Conservation (phyloP, 2,329 filamentous ascomycete genomes). For the Shiraia sp. region DNA sequence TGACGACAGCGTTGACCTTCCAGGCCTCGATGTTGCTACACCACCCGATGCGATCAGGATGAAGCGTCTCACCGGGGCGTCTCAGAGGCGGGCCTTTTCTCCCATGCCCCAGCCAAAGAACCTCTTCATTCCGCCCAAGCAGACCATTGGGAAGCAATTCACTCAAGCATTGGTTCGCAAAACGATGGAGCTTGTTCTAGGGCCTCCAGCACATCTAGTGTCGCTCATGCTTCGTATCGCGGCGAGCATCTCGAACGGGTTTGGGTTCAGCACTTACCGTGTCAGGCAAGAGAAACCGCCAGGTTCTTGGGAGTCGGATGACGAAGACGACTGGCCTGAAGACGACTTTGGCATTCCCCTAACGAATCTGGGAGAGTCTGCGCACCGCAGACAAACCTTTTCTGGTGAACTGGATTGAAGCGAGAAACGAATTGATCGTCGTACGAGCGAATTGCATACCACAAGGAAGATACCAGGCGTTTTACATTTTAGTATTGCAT, state of each 20-base stretch:
- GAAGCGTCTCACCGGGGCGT: constrained; percentile 55
- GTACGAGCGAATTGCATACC: constrained; percentile 16
- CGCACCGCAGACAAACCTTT: constrained; percentile 23
- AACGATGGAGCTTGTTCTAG: constrained; percentile 75
- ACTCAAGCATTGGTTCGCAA: constrained; percentile 70
- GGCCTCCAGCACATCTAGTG: constrained; percentile 79
- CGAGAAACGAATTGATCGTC: constrained; percentile 5
- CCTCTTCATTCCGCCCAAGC: constrained; percentile 59
- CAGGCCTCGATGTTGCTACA: constrained; percentile 45
- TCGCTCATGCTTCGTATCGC: constrained; percentile 81
- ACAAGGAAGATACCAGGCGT: constrained; percentile 22
- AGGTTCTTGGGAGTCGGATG: constrained; percentile 64
- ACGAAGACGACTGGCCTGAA: constrained; percentile 54
- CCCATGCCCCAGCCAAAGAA: constrained; percentile 71
- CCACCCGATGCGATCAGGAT: constrained; percentile 44
- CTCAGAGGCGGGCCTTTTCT: constrained; percentile 63
- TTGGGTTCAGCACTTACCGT: constrained; percentile 40
- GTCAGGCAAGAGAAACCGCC: constrained; percentile 40
- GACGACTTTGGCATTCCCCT: constrained; percentile 62
- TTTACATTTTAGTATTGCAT: constrained; percentile 22
- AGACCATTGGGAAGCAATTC: constrained; percentile 42
- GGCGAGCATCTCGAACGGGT: constrained; percentile 68
- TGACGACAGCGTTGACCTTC: constrained; percentile 48
- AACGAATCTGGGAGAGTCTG: constrained; percentile 29
- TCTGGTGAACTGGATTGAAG: constrained; percentile 34